Evolutionary conservation across 306 rosid species (phyloP).

Genomic region (Oxytropis ochrocephala): DNA sequence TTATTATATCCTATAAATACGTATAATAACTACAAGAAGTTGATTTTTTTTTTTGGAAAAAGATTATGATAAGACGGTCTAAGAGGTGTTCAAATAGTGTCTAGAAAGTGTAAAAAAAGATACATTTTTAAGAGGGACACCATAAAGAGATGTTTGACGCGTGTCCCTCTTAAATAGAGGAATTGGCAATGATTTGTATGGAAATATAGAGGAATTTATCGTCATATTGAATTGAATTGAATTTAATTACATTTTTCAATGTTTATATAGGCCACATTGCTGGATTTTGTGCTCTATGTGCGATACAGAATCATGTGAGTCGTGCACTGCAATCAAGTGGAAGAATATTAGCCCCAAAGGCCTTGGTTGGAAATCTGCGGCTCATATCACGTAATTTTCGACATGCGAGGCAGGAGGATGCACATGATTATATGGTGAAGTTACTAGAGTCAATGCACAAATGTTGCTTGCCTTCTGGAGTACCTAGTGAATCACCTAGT

Average conservation of each 20-base stretch:
- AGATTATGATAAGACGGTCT: too few relatives aligned
- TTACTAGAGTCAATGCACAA: slow-evolving; percentile 96
- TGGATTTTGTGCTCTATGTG: slow-evolving; percentile 97
- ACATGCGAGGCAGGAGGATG: slow-evolving; percentile 92
- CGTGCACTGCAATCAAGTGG: slow-evolving; percentile 80
- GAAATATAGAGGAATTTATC: not conserved
- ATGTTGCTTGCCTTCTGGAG: slow-evolving; percentile 93
- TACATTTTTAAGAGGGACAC: too few relatives aligned
- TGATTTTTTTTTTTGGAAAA: too few relatives aligned
- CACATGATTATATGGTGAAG: slow-evolving; percentile 98
- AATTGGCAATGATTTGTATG: not conserved
- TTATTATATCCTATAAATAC: too few relatives aligned
- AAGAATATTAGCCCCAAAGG: slow-evolving; percentile 68
- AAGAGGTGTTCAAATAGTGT: too few relatives aligned
- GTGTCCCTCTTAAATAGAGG: too few relatives aligned
- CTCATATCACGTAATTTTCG: slow-evolving; percentile 84
- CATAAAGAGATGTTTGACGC: too few relatives aligned
- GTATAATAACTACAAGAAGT: too few relatives aligned
- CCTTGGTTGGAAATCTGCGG: slow-evolving; percentile 70
- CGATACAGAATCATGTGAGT: slow-evolving; percentile 94
- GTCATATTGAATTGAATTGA: not conserved
- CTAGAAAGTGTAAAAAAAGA: too few relatives aligned
- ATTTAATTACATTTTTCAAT: slow-evolving; percentile 23
- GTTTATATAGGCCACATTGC: slow-evolving; percentile 60
- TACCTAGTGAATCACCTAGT: slow-evolving; percentile 87